Conservation (phyloP, 129 eudicot species). For the Artemisia tridentata region DNA sequence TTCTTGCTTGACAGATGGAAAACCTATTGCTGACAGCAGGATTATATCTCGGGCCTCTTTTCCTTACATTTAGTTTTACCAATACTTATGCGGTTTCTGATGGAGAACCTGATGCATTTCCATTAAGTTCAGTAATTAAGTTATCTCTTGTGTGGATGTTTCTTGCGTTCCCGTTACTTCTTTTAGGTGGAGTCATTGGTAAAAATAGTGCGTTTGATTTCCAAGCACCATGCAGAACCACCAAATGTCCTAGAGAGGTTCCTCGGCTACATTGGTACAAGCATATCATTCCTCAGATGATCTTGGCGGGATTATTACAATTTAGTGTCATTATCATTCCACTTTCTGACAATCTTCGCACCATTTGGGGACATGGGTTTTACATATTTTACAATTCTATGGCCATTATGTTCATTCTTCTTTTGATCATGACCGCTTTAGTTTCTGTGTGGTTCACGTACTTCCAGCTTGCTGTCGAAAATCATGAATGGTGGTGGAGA, state of each 20-base stretch:
- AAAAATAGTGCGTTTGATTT: constrained; percentile 63
- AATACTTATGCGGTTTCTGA: constrained; percentile 57
- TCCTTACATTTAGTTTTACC: constrained; percentile 48
- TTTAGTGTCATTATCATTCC: constrained; percentile 69
- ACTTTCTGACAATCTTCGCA: constrained; percentile 65
- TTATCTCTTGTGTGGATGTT: constrained; percentile 56
- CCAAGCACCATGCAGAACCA: constrained; percentile 65
- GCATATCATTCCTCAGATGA: constrained; percentile 69
- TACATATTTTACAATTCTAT: constrained; percentile 65
- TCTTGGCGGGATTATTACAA: constrained; percentile 76
- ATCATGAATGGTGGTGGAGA: constrained; percentile 39
- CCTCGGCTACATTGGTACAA: constrained; percentile 71
- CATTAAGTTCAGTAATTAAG: constrained; percentile 55
- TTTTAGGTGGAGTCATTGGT: constrained; percentile 67
- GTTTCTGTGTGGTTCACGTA: constrained; percentile 67
- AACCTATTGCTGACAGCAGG: constrained; percentile 20
- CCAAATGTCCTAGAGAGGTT: constrained; percentile 67
- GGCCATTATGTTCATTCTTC: constrained; percentile 64
- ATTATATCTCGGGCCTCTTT: constrained; percentile 20
- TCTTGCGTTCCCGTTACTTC: constrained; percentile 64
- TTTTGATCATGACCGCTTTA: constrained; percentile 65
- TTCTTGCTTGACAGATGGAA: constrained; percentile 13
- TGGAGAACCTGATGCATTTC: constrained; percentile 57
- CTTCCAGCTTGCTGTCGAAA: constrained; percentile 80
- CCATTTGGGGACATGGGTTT: constrained; percentile 80